Percentiles rank a stretch among this genome's conserved stretches.
These are phyloP conservation scores for Hypocrella siamensis DNA, from an alignment of 2,329 filamentous ascomycete genomes.

Conservation along the genomic window DNA sequence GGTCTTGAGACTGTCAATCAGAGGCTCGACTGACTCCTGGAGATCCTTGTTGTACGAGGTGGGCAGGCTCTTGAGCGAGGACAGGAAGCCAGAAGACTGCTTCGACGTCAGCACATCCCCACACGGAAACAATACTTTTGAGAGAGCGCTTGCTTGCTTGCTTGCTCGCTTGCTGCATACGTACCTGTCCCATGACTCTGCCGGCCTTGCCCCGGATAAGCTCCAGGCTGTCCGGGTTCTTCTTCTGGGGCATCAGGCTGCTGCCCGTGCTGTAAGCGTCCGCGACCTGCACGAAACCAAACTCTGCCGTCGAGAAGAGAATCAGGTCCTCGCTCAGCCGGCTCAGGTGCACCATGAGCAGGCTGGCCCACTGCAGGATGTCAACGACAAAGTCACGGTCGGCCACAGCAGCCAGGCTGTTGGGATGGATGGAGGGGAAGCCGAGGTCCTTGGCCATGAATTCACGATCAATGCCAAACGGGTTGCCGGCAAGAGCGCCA, in stretches of 20 bases:
- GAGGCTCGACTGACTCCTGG: slow-evolving; percentile 77
- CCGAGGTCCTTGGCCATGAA: slow-evolving; percentile 67
- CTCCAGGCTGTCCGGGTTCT: slow-evolving; percentile 17
- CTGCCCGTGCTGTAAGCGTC: slow-evolving; percentile 70
- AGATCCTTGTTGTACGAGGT: slow-evolving; percentile 84
- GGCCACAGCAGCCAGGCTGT: slow-evolving; percentile 60
- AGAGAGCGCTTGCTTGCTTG: too few species aligned
- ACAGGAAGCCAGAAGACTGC: slow-evolving; percentile 60
- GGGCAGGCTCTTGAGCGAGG: slow-evolving; percentile 55
- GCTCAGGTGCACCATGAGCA: slow-evolving; percentile 65
- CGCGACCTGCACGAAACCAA: slow-evolving; percentile 58
- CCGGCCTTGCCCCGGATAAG: slow-evolving; percentile 21
- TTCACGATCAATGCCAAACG: slow-evolving; percentile 67
- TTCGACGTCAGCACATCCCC: too few species aligned
- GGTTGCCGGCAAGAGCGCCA: slow-evolving; percentile 67
- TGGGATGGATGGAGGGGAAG: slow-evolving; percentile 60
- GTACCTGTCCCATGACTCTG: slow-evolving; percentile 66
- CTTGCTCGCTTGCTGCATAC: too few species aligned
- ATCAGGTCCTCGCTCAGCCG: slow-evolving; percentile 79
- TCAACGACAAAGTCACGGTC: slow-evolving; percentile 76
- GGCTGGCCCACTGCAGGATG: slow-evolving; percentile 63
- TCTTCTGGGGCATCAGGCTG: slow-evolving; percentile 71
- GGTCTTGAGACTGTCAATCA: slow-evolving; percentile 73
- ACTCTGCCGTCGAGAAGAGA: slow-evolving; percentile 63
- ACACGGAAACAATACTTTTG: too few species aligned